Evolutionary conservation across 371 early-diverging fungal species (phyloP).

Genomic region (Mucor racemosus): DNA sequence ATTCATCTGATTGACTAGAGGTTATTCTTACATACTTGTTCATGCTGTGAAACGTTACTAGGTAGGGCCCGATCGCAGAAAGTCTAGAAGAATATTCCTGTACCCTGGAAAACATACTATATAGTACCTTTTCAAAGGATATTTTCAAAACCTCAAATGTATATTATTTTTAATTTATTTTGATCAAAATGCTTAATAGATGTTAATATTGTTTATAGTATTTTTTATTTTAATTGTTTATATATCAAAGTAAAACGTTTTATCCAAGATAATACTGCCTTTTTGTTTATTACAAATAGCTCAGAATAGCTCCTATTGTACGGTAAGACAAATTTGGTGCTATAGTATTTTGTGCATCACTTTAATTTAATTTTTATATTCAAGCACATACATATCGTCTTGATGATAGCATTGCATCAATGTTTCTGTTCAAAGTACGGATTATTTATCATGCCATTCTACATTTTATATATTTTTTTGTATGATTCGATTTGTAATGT

Average conservation of each 20-base stretch:
- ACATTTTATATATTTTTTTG: neutral
- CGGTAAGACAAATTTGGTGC: neutral
- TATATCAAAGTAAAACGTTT: too few relatives aligned
- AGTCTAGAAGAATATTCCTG: neutral
- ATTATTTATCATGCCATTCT: neutral
- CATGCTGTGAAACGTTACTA: slow-evolving; percentile 4
- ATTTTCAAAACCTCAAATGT: too few relatives aligned
- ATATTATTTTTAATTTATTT: too few relatives aligned
- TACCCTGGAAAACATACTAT: neutral
- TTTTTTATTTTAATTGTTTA: too few relatives aligned
- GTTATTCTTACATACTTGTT: neutral
- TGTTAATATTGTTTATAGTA: too few relatives aligned
- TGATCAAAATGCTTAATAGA: too few relatives aligned
- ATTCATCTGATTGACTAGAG: too few relatives aligned
- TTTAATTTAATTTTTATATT: neutral
- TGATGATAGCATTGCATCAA: neutral
- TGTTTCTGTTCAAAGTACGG: neutral
- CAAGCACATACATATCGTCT: neutral
- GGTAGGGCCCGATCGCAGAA: neutral
- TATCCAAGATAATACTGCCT: too few relatives aligned
- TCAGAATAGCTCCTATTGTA: neutral
- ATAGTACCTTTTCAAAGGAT: too few relatives aligned
- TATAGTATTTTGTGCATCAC: neutral
- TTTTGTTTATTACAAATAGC: too few relatives aligned
- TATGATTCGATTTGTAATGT: neutral